A percentile compares a stretch with the other conserved stretches of the same genome.
These are phyloP conservation scores for Sedum album DNA, from an alignment of 164 flowering plant genomes.

Conservation along the genomic window DNA sequence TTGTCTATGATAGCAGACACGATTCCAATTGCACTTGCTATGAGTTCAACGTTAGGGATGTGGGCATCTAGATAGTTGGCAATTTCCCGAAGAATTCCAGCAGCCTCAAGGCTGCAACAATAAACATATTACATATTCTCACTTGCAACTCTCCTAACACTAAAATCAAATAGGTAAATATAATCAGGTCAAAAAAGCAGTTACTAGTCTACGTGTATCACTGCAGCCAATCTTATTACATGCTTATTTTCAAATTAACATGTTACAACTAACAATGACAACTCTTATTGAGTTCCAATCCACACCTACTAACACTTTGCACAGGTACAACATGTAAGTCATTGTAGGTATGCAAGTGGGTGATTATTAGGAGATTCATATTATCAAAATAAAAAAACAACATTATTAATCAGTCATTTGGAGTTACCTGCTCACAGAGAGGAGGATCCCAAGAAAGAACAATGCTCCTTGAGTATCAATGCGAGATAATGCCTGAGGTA, in stretches of 20 bases:
- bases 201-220: background rate
- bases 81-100: conserved; percentile 81
- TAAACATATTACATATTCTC: background rate
- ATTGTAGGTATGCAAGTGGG: background rate
- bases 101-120: conserved; percentile 72
- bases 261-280: background rate
- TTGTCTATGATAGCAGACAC: conserved; percentile 93
- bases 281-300: background rate
- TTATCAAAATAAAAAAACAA: background rate
- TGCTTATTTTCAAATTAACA: background rate
- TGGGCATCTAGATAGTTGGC: conserved; percentile 92
- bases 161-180: background rate
- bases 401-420: background rate
- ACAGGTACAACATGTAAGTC: background rate
- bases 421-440: conserved; percentile 84
- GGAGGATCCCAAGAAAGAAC: conserved; percentile 92
- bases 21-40: conserved; percentile 87
- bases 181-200: background rate
- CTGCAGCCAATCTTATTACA: background rate
- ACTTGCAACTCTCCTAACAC: background rate
- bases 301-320: background rate
- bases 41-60: conserved; percentile 62
- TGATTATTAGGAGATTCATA: background rate
- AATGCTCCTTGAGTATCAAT: conserved; percentile 96
- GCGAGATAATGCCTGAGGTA: conserved; percentile 94